phyloP scores from a whole-genome alignment of 2,329 filamentous ascomycete genomes.

The Penicillium sp. region DNA sequence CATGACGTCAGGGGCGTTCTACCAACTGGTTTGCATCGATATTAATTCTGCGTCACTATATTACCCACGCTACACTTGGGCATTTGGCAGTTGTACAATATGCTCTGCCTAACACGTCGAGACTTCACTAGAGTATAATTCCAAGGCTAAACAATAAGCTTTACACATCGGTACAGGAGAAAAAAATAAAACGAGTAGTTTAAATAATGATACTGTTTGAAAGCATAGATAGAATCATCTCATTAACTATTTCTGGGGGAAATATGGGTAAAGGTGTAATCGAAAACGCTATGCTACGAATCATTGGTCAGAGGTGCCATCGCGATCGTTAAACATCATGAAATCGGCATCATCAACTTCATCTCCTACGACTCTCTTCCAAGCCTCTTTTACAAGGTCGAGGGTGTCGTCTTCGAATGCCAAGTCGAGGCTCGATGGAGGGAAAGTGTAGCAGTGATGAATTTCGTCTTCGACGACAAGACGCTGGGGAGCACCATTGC shows the following conservation, averaged over 20 bases:
- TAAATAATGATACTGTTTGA: background rate
- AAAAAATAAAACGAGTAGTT: background rate
- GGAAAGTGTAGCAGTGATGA: constrained; percentile 55
- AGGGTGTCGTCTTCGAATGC: constrained; percentile 71
- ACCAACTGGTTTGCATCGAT: constrained; percentile 19
- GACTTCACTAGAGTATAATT: background rate
- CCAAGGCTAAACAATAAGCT: background rate
- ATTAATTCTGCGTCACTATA: constrained; percentile 16
- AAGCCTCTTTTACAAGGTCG: constrained; percentile 65
- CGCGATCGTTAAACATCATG: constrained; percentile 75
- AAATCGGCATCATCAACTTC: constrained; percentile 58
- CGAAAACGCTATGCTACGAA: constrained; percentile 14
- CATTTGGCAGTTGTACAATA: background rate
- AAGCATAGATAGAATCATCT: background rate
- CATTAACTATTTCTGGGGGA: constrained; percentile 4
- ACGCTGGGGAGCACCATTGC: constrained; percentile 10
- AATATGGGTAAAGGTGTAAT: background rate
- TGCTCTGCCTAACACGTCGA: background rate
- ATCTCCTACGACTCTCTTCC: constrained; percentile 61
- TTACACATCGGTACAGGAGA: background rate
- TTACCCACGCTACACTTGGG: background rate
- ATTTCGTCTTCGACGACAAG: constrained; percentile 29
- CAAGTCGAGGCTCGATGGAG: constrained; percentile 61
- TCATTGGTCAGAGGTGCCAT: constrained; percentile 57
- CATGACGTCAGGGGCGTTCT: constrained; percentile 26